Evolutionary conservation across 306 rosid genomes (phyloP), one percentile per base, ranked within the genome.

Genomic region (Fagus crenata): DNA sequence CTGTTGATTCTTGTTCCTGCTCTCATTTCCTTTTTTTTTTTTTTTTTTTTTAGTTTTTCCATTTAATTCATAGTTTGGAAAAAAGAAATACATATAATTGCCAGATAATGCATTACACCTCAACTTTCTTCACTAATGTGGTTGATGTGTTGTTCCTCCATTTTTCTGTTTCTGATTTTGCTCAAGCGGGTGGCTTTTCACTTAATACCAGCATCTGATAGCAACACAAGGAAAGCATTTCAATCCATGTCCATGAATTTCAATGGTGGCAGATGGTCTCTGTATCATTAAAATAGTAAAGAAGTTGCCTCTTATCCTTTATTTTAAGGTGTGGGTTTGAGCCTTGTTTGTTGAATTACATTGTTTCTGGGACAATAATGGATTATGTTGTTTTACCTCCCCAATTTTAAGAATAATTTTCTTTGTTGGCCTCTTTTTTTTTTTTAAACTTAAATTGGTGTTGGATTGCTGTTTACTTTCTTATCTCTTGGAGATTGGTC

Each of bases 21-120:
- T 74, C 84, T 35, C 14, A 17, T 39, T 56, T 78, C 49, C 22
- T 22, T 54, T 36, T 54, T 49, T 64, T 70, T 54, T 49, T 40
- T 18, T 67, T 67, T 41, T 74, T 41, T 51, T 39, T 1, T 0
- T 71, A 49, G 53, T 32, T 65, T 42, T 63, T 58, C 7, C 37
- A 77, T 75, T 79, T 46, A 58, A 35, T 58, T 61, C 67, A 42
- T 63, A 73, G 79, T 78, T 67, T 49, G 75, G 49, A 86, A 84
- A 8, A 67, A 86, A 84, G 6, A 67, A 71, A 56, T 77, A 71
- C 72, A 80, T 65, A 81, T 41, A 32, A 69, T 72, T 84, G 77
- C 51, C 42, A 74, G 84, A 76, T 79, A 68, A 69, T 69, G 71
- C 39, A 18, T 76, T 73, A 53, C 75, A 67, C 74, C 68, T 54